Evolutionary conservation across 352 stramenopile species (phyloP), one percentile per base, ranked within the genome.

Genomic region (Pythium insidiosum): DNA sequence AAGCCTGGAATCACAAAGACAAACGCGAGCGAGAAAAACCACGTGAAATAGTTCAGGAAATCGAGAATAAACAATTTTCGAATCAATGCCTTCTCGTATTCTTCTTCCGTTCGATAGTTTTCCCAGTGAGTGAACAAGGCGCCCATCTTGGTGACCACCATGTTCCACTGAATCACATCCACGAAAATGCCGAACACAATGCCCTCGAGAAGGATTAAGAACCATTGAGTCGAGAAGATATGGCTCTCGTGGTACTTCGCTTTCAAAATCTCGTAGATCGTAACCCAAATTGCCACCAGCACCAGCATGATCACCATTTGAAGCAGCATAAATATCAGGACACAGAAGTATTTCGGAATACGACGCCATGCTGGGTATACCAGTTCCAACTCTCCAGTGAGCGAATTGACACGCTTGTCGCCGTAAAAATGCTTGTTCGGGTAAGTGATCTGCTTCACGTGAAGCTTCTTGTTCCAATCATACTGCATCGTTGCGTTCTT

Each of bases 1-100:
- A 86, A 65, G 16, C 79, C 78, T 1, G 82, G 79, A 36, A 94
- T 87, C 49, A 92, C 82, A 47, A 89, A 92, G 12, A 94, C 66
- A 51, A 94, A 94, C 12, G 82, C 79, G 25, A 94, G 73, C 52
- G 72, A 88, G 56, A 94, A 94, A 59, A 94, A 94, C 82, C 82
- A 94, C 44, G 80, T 94, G 61, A 91, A 94, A 65, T 94, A 94
- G 64, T 94, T 94, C 22, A 94, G 58, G 38, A 94, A 94, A 39
- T 94, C 82, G 20, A 94, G 53, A 31, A 89, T 28, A 35, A 94
- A 89, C 11, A 94, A 59, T 48, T 94, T 92, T 12, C 75, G 71
- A 38, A 94, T 82, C 25, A 94, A 53, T 12, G 79, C 65, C 39
- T 73, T 83, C 48, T 94, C 82, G 48, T 84, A 90, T 50, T 87